Percentiles rank a stretch among this genome's conserved stretches.
These are phyloP conservation scores for Plantago coronopus DNA, from an alignment of 305 asterid genomes.

Conservation along the genomic window DNA sequence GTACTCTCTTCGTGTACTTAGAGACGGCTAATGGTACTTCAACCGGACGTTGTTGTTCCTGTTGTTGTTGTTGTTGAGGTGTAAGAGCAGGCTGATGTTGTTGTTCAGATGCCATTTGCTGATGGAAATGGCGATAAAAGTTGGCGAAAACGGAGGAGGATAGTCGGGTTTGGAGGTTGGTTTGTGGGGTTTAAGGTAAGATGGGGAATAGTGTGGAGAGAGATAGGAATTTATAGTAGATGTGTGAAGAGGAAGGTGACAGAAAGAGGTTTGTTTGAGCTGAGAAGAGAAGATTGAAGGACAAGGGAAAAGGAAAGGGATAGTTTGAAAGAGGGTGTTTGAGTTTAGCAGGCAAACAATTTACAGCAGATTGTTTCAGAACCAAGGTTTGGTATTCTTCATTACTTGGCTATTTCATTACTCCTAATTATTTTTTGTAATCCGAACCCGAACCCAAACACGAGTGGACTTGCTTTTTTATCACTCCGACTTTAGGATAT, in stretches of 20 bases:
- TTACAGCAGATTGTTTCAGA: slow-evolving; percentile 25
- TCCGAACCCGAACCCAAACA: no score
- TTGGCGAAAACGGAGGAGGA: background rate
- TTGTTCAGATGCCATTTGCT: slow-evolving; percentile 50
- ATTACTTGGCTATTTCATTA: slow-evolving; percentile 31
- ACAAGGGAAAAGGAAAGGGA: slow-evolving; percentile 56
- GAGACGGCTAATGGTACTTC: slow-evolving; percentile 38
- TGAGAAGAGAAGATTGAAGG: slow-evolving; percentile 38
- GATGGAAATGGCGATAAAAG: slow-evolving; percentile 5
- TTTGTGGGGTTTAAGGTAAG: slow-evolving; percentile 19
- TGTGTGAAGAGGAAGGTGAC: slow-evolving; percentile 29
- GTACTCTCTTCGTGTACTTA: slow-evolving; percentile 56
- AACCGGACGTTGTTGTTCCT: slow-evolving; percentile 14
- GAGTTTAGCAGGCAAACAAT: no score
- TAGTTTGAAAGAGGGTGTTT: slow-evolving; percentile 29
- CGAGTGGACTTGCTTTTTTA: no score
- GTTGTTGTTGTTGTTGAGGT: background rate
- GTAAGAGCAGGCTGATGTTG: slow-evolving; percentile 26
- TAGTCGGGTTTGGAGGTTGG: background rate
- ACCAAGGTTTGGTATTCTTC: slow-evolving; percentile 63
- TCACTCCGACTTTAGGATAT: no score
- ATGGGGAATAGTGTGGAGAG: slow-evolving; percentile 16
- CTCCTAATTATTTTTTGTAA: slow-evolving; percentile 20
- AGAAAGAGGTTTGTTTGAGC: slow-evolving; percentile 25
- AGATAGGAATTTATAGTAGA: slow-evolving; percentile 15